These are phyloP conservation scores for Pyrus bretschneideri DNA, from an alignment of 306 rosid species.

Conservation along the genomic window DNA sequence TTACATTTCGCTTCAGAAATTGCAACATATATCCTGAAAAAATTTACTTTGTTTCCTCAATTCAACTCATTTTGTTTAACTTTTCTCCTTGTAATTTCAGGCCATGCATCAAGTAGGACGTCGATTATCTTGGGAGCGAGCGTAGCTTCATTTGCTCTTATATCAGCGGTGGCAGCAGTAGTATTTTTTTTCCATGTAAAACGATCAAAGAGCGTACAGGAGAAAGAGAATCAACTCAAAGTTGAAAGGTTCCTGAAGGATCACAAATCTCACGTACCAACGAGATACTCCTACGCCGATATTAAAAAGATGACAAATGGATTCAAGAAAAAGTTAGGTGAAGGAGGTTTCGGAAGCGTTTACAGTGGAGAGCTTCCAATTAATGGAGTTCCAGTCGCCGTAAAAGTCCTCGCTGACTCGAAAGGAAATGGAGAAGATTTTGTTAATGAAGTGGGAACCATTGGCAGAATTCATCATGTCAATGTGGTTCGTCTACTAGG, in stretches of 20 bases:
- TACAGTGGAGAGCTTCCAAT: slow-evolving; percentile 25
- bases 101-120: neutral
- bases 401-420: slow-evolving; percentile 1
- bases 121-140: neutral
- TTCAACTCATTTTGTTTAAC: neutral
- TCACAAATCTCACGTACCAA: slow-evolving; percentile 31
- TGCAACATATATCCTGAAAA: neutral
- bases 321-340: slow-evolving; percentile 22
- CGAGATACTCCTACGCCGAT: slow-evolving; percentile 30
- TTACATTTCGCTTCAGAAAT: neutral
- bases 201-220: neutral
- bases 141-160: neutral
- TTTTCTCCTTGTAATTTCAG: neutral
- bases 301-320: slow-evolving; percentile 32
- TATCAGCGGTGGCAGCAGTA: neutral
- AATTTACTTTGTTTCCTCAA: neutral
- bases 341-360: slow-evolving; percentile 35
- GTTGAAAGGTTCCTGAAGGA: slow-evolving; percentile 34
- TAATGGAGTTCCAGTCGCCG: neutral
- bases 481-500: slow-evolving; percentile 43
- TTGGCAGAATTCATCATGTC: slow-evolving; percentile 38
- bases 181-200: neutral
- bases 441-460: slow-evolving; percentile 30
- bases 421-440: slow-evolving; percentile 7
- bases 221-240: slow-evolving; percentile 20